These are phyloP conservation scores for Tolypocladium tundrense DNA, from an alignment of 2,329 filamentous ascomycete species.

Conservation along the genomic window DNA sequence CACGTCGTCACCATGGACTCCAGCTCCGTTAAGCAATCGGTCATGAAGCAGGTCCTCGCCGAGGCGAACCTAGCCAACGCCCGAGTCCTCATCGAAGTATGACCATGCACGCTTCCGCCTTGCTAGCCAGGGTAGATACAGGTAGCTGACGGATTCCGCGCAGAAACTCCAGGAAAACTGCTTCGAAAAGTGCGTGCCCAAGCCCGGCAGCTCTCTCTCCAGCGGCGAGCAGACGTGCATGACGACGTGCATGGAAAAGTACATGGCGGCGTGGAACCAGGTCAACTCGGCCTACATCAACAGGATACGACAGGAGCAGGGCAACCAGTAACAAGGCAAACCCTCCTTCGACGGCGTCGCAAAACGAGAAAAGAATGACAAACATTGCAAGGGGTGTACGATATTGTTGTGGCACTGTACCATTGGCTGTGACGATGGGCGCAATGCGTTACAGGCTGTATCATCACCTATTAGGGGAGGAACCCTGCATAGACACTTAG, in stretches of 20 bases:
- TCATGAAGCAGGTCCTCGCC: slow-evolving; percentile 54
- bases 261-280: slow-evolving; percentile 70
- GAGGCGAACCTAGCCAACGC: slow-evolving; percentile 61
- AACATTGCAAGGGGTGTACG: neutral
- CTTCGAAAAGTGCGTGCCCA: slow-evolving; percentile 67
- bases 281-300: slow-evolving; percentile 59
- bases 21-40: slow-evolving; percentile 45
- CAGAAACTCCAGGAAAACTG: slow-evolving; percentile 76
- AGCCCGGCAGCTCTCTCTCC: slow-evolving; percentile 57
- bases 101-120: neutral
- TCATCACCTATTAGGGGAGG: neutral
- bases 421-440: neutral
- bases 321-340: slow-evolving; percentile 8
- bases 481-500: neutral
- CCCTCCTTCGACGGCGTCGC: neutral
- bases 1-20: slow-evolving; percentile 41
- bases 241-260: slow-evolving; percentile 74
- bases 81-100: slow-evolving; percentile 57
- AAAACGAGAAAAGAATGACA: neutral
- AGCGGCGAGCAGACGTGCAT: slow-evolving; percentile 61
- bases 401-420: neutral
- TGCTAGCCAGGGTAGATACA: neutral
- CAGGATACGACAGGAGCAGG: slow-evolving; percentile 49
- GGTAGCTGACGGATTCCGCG: neutral
- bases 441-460: neutral